phyloP scores from a whole-genome alignment of 345 rosid genomes.

The Euphorbia lathyris region DNA sequence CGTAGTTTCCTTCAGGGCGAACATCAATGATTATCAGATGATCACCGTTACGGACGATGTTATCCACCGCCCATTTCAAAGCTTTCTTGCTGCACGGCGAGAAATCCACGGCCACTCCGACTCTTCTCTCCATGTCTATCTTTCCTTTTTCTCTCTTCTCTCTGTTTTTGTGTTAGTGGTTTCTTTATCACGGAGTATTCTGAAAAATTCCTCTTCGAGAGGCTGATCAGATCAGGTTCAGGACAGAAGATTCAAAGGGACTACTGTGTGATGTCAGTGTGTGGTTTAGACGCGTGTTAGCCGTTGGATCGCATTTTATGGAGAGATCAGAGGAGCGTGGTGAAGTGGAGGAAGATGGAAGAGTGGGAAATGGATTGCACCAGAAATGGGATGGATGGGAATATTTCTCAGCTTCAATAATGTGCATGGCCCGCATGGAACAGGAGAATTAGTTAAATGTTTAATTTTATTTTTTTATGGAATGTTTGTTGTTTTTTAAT shows the following conservation, averaged over 20 bases:
- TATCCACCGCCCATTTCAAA: conserved; percentile 79
- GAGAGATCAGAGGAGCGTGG: not conserved
- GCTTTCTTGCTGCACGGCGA: conserved; percentile 83
- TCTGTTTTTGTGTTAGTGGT: too few relatives aligned
- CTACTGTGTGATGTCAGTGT: not conserved
- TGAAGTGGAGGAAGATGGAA: too few relatives aligned
- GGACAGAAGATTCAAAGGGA: not conserved
- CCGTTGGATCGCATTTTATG: conserved; percentile 12
- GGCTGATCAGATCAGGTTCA: too few relatives aligned
- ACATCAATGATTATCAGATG: conserved; percentile 66
- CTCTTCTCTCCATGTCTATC: conserved; percentile 61
- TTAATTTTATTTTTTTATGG: too few relatives aligned
- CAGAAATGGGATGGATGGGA: not conserved
- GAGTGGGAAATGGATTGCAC: not conserved
- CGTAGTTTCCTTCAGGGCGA: conserved; percentile 53
- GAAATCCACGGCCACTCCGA: conserved; percentile 89
- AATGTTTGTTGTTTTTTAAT: not conserved
- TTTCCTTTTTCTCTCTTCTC: not conserved
- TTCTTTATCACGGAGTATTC: too few relatives aligned
- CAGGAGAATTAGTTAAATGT: too few relatives aligned
- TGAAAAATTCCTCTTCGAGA: too few relatives aligned
- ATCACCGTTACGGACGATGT: conserved; percentile 74
- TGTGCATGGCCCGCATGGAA: not conserved
- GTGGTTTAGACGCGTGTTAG: not conserved
- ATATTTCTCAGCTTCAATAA: not conserved